Percentiles rank a stretch among this genome's conserved stretches.
Evolutionary conservation across 2,329 filamentous ascomycete species (phyloP).

Genomic region (Aspergillus sp.): DNA sequence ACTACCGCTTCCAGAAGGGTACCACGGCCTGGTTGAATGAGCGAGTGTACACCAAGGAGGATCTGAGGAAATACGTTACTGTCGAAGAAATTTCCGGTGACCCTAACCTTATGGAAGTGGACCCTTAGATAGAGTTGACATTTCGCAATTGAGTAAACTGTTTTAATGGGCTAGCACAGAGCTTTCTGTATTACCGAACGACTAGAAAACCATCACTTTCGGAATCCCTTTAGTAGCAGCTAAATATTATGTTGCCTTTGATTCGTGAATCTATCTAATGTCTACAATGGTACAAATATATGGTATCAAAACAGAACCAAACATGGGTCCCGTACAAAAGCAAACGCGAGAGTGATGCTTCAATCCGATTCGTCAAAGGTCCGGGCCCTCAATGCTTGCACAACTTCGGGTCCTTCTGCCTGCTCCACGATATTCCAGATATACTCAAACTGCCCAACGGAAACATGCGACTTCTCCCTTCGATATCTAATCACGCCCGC

Average conservation of each 20-base stretch:
- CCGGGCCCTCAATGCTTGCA: conserved; percentile 26
- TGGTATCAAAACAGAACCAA: not conserved
- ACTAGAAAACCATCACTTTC: not conserved
- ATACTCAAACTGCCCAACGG: conserved; percentile 39
- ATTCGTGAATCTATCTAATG: not conserved
- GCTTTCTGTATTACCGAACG: not conserved
- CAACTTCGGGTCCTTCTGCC: conserved; percentile 45
- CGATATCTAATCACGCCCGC: conserved; percentile 49
- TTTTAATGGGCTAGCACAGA: not conserved
- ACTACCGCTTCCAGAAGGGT: conserved; percentile 84
- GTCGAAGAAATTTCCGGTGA: conserved; percentile 79
- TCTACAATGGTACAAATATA: not conserved
- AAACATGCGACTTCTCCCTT: conserved; percentile 35
- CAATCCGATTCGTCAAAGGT: conserved; percentile 9
- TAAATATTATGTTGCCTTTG: not conserved
- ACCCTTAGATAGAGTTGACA: conserved; percentile 37
- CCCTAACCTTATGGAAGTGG: conserved; percentile 66
- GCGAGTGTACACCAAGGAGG: conserved; percentile 91
- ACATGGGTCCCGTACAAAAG: not conserved
- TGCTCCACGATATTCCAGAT: conserved; percentile 44
- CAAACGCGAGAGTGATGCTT: not conserved
- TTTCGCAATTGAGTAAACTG: conserved; percentile 1
- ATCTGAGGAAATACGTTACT: conserved; percentile 90
- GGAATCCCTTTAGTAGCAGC: not conserved
- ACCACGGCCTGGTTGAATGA: conserved; percentile 97